Evolutionary conservation across 2,329 filamentous ascomycete species (phyloP), one percentile per base, ranked within the genome.

Genomic region (Calonectria hawksworthii): DNA sequence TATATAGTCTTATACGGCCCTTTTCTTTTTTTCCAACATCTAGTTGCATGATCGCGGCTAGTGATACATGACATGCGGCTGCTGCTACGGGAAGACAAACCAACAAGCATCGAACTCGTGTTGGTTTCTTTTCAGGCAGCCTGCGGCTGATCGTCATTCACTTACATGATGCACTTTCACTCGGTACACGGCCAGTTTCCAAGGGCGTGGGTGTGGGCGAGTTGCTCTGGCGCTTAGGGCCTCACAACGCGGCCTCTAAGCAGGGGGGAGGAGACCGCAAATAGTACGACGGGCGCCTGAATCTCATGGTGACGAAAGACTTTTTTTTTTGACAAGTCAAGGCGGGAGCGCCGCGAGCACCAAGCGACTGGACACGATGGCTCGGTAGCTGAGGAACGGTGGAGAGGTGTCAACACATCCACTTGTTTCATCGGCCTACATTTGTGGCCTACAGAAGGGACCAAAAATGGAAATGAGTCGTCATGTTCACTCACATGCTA

Each of bases 211-310:
- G n/a, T n/a, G n/a, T n/a, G n/a, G 34, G 18, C 5, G 32, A 16
- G 38, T 28, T 10, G 23, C 34, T n/a, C 23, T 32, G 51, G 74
- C 74, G 74, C 74, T 70, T 51, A 68, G 63, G 72, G 18, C 76
- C 76, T 76, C 59, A 72, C 14, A 30, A 68, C 23, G 28, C 56
- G 50, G 66, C 59, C 66, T 6, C 61, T 64, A n/a, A n/a, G n/a
- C n/a, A n/a, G n/a, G n/a, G 32, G 56, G 32, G 21, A 41, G 26
- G 26, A 38, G 51, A 38, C 18, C 51, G 38, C 30, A 32, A 54
- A 44, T n/a, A 16, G 38, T 5, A 34, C 6, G 52, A 41, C 9
- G 54, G 30, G 32, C n/a, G 61, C 38, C 26, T 64, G 61, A 23
- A 47, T 73, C 66, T 59, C 41, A 38, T 61, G 36, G 56, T 54